These are phyloP conservation scores for Globisporangium orthogonon DNA, from an alignment of 352 stramenopile genomes.

Conservation along the genomic window DNA sequence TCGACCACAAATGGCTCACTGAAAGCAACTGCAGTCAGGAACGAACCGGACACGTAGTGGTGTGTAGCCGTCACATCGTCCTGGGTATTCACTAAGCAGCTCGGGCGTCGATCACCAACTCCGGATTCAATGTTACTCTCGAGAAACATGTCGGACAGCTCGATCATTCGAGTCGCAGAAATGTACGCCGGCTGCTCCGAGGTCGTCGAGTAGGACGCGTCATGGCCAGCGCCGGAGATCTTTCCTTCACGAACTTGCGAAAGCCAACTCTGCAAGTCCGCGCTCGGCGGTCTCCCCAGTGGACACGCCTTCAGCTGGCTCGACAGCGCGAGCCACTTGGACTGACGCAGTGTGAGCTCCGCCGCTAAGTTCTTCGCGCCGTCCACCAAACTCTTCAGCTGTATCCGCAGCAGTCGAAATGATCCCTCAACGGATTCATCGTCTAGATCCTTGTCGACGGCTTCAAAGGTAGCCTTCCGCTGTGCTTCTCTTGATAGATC, in stretches of 20 bases:
- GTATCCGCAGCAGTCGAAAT: slow-evolving; percentile 14
- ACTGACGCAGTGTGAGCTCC: slow-evolving; percentile 37
- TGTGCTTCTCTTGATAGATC: background rate
- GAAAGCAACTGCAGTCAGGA: background rate
- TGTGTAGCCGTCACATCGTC: slow-evolving; percentile 43
- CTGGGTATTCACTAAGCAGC: slow-evolving; percentile 23
- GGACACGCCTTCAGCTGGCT: slow-evolving; percentile 64
- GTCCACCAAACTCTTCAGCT: slow-evolving; percentile 18
- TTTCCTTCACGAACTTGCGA: slow-evolving; percentile 71
- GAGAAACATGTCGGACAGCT: slow-evolving; percentile 22
- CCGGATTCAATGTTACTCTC: slow-evolving; percentile 1
- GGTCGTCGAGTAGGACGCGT: slow-evolving; percentile 22
- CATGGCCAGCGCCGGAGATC: slow-evolving; percentile 62
- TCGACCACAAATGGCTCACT: background rate
- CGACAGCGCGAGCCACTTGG: slow-evolving; percentile 62
- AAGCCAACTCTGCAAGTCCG: slow-evolving; percentile 71
- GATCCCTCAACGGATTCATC: slow-evolving; percentile 2
- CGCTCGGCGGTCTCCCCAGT: slow-evolving; percentile 33
- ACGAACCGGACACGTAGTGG: slow-evolving; percentile 21
- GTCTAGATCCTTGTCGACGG: slow-evolving; percentile 2
- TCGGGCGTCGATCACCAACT: slow-evolving; percentile 10
- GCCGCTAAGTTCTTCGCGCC: slow-evolving; percentile 14
- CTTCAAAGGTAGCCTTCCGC: background rate
- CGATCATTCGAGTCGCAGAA: slow-evolving; percentile 8
- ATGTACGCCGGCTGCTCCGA: slow-evolving; percentile 10